Evolutionary conservation across 768 basidiomycete genomes (phyloP), one percentile per base, ranked within the genome.

Genomic region (Neoboletus magnificus): DNA sequence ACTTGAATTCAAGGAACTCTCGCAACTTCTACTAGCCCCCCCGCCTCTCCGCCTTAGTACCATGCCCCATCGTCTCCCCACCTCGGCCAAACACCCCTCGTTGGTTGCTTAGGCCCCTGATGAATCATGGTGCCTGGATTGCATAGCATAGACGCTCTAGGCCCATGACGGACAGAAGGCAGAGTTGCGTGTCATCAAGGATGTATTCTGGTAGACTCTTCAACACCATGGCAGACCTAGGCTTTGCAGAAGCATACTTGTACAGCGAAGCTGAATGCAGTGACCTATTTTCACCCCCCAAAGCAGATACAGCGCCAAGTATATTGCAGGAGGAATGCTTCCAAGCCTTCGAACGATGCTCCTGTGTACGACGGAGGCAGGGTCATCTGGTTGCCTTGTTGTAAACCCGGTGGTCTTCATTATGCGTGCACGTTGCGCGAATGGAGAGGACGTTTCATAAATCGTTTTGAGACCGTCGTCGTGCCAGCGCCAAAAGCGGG

Each of bases 81-180:
- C 39, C n/a, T n/a, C 9, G 0, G 10, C 16, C 35, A 36, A 8
- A 36, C 35, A 12, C 6, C 8, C 35, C 35, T 18, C 36, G 36
- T 37, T n/a, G 18, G 27, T 33, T 33, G 13, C 13, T 15, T 33
- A 13, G 32, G 13, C 32, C n/a, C n/a, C n/a, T 33, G 32, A 33
- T 33, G 32, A 46, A n/a, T n/a, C n/a, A n/a, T n/a, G n/a, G n/a
- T 39, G 29, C 23, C 6, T 80, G 78, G 79, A 76, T 76, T 32
- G 10, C 39, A 54, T n/a, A 43, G 33, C 12, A 18, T 25, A 25
- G 37, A 27, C 27, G 42, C 11, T 18, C 42, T 10, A 8, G 42
- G 22, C 25, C 30, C 36, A n/a, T 30, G 29, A 46, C 8, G 33
- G 30, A 22, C 27, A n/a, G 16, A 42, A 29, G 33, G 27, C 48